phyloP scores from a whole-genome alignment of 345 rosid species.

The Euclidium syriacum region DNA sequence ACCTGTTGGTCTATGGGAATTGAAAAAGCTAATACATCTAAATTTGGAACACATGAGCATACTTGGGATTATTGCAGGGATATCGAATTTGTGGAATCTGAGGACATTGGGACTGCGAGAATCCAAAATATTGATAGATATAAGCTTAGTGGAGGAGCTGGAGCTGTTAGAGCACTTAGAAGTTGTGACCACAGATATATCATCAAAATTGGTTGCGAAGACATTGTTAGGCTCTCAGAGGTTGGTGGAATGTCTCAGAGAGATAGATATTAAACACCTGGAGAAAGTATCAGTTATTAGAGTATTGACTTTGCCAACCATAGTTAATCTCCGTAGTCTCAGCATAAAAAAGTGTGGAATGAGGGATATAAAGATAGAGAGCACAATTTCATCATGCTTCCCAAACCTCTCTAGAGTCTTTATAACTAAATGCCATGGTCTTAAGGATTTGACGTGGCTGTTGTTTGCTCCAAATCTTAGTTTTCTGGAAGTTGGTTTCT shows the following conservation, averaged over 20 bases:
- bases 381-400: not conserved
- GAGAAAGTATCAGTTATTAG: not conserved
- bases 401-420: not conserved
- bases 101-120: not conserved
- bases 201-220: not conserved
- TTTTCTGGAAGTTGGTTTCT: not conserved
- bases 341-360: not conserved
- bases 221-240: not conserved
- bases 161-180: not conserved
- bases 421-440: not conserved
- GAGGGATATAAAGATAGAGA: not conserved
- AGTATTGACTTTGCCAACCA: not conserved
- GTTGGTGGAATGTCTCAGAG: not conserved
- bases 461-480: not conserved
- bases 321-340: not conserved
- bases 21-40: not conserved
- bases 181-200: not conserved
- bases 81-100: not conserved
- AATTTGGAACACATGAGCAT: not conserved
- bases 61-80: not conserved
- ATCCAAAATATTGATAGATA: not conserved
- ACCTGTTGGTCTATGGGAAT: not conserved
- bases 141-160: not conserved
- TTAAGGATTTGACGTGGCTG: constrained; percentile 3
- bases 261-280: not conserved